phyloP scores from a whole-genome alignment of 1,284 basidiomycete species.

The Ceratobasidium papillatum region DNA sequence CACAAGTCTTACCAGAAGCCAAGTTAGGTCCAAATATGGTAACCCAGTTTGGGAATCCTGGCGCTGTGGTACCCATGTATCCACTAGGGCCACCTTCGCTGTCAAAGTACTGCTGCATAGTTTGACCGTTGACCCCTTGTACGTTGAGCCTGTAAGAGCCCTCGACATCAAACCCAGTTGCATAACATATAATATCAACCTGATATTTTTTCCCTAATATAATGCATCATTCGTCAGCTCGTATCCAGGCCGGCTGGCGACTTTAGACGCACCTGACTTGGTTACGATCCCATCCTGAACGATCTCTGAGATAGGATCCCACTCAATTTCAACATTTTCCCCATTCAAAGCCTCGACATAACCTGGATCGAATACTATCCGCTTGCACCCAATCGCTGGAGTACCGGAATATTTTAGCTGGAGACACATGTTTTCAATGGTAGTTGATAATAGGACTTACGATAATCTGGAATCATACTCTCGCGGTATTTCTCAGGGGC shows the following conservation, averaged over 20 bases:
- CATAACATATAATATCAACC: slow-evolving; percentile 41
- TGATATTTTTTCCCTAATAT: slow-evolving; percentile 22
- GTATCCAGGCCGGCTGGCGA: neutral
- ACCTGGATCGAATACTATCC: slow-evolving; percentile 63
- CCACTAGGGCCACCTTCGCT: slow-evolving; percentile 59
- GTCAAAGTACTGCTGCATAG: slow-evolving; percentile 56
- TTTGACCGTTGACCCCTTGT: slow-evolving; percentile 48
- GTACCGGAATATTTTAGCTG: slow-evolving; percentile 54
- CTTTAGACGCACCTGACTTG: slow-evolving; percentile 13
- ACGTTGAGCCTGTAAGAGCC: slow-evolving; percentile 17
- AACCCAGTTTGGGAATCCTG: slow-evolving; percentile 63
- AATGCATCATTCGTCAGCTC: too few relatives aligned
- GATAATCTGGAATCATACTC: slow-evolving; percentile 17
- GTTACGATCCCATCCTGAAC: slow-evolving; percentile 3
- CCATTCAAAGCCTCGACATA: slow-evolving; percentile 61
- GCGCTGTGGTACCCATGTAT: slow-evolving; percentile 60
- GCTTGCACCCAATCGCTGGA: slow-evolving; percentile 33
- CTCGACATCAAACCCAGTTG: slow-evolving; percentile 43
- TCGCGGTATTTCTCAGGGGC: slow-evolving; percentile 32
- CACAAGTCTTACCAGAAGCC: slow-evolving; percentile 5
- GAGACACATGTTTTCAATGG: slow-evolving; percentile 47
- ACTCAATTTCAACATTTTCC: slow-evolving; percentile 62
- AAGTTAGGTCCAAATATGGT: slow-evolving; percentile 55
- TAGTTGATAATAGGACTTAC: slow-evolving; percentile 50
- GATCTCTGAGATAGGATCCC: slow-evolving; percentile 56